A percentile compares a stretch with the other conserved stretches of the same genome.
phyloP scores from a whole-genome alignment of 768 basidiomycete genomes.

The Psilocybe sp. region DNA sequence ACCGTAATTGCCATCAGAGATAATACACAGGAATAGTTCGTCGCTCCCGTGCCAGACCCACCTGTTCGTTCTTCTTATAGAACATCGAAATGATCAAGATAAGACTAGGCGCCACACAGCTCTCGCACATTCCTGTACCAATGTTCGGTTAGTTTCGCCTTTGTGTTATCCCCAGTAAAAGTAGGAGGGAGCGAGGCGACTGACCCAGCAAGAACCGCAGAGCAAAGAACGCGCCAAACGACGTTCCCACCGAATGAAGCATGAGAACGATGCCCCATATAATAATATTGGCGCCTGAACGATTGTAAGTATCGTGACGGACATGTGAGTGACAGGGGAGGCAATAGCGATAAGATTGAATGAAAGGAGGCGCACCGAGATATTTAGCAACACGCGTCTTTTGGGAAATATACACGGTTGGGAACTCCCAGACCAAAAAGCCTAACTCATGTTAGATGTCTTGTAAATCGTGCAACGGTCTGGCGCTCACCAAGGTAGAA shows the following conservation, averaged over 20 bases:
- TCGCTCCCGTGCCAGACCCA: constrained; percentile 7
- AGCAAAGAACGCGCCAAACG: constrained; percentile 61
- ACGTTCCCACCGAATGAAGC: constrained; percentile 54
- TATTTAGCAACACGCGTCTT: constrained; percentile 60
- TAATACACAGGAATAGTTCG: too few species aligned
- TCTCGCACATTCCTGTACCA: constrained; percentile 59
- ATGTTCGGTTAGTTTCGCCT: too few species aligned
- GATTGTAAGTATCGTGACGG: background rate
- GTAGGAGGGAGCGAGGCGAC: constrained; percentile 2
- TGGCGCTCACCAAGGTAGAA: constrained; percentile 54
- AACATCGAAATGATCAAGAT: constrained; percentile 66
- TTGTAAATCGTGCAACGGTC: background rate
- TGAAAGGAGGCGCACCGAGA: constrained; percentile 37
- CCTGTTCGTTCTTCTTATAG: constrained; percentile 68
- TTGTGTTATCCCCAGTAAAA: too few species aligned
- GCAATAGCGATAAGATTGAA: background rate
- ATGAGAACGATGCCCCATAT: constrained; percentile 59
- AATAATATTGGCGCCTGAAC: constrained; percentile 52
- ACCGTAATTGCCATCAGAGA: too few species aligned
- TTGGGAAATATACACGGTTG: constrained; percentile 64
- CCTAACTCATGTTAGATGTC: constrained; percentile 28
- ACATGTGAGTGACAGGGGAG: background rate
- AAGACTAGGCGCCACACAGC: constrained; percentile 60
- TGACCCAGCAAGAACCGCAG: constrained; percentile 58
- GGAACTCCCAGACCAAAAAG: constrained; percentile 61